Base-by-base conservation (phyloP, 768 basidiomycete genomes). In the Omphalotus guepiniiformis region DNA sequence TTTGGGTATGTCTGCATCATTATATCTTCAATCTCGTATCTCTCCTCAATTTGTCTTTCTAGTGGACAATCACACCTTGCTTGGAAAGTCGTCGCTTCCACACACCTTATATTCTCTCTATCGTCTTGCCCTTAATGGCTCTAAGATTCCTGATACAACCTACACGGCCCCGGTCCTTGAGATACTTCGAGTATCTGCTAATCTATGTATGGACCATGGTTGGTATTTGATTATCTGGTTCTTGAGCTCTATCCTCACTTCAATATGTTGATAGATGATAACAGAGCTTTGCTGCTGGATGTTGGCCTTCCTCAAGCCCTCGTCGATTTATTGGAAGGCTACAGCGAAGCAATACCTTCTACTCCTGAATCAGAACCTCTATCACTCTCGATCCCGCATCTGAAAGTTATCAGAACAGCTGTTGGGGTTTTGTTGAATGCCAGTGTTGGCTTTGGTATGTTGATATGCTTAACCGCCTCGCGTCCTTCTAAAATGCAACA, bases 131-230 rank as follows among this genome's bases (percentile, higher is more conserved):
- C 66, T 85, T 18, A 68, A 73, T 47, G 78, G 73, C 35, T 59
- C 74, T 4, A 53, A 72, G 16, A 68, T 73, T 38, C 78, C 80
- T 4, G 64, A 61, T 45, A 64, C 71, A 23, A 51, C 63, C n/a
- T 74, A 72, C 49, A 70, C 78, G 41, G 58, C 74, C 7, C 75
- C 76, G 8, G 69, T 82, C 19, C 78, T 77, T 50, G 86, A 92
- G 60, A 65, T 90, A 25, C 75, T 93, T 45, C 77, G 90, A 48
- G 80, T 90, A 12, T 81, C 80, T 21, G 90, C 90, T 11, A 93
- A 93, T 64, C 65, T 93, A 15, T 90, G 87, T 63, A 82, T 89
- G 67, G 88, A 93, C 60, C 88, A 92, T 56, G 82, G 88, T 82
- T 54, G 51, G 79, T 16, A 11, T 1, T 61, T 19, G 16, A 13